Evolutionary conservation across 768 basidiomycete species (phyloP), one percentile per base, ranked within the genome.

Genomic region (Sporobolomyces roseus): DNA sequence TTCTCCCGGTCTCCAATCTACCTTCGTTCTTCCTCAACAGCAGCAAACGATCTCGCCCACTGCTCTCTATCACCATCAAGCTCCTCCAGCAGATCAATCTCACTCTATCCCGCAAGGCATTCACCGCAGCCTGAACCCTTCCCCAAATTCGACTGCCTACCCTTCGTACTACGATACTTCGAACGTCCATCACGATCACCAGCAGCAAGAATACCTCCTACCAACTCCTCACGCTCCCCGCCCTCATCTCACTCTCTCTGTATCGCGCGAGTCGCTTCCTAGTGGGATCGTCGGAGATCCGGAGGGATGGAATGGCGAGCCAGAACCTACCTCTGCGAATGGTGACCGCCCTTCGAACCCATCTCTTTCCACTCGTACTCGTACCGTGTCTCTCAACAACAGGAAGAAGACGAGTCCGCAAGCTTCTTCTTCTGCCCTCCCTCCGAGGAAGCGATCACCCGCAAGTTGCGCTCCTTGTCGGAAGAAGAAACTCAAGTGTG

Each of bases 401-500:
- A 58, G 45, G 30, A 58, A 58, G 46, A 45, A 53, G 55, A 63
- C 38, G 59, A 30, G 43, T 19, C 61, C 36, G 17, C 36, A 36
- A 10, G 30, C 30, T 17, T 1, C 38, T 46, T 5, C 49, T 21
- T n/a, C 19, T 23, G 46, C 49, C 27, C 48, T 52, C 13, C 56
- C 65, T 3, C 38, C 56, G 32, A 32, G 67, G 2, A 63, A 64
- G 27, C 38, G 67, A 0, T 63, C 63, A 0, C 62, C 67, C 16
- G 67, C 67, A n/a, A 59, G 56, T 10, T 69, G 67, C 36, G 55
- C 51, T 6, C 67, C 67, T 12, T 71, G 67, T 33, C 14, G 67
- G 23, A 56, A 58, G 58, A 69, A 69, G 67, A 69, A 69, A 56
- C 59, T 69, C 27, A 33, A 63, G 45, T 69, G 67, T 38, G 54